Evolutionary conservation across 2,329 filamentous ascomycete genomes (phyloP).

Genomic region (Chrysosporium keratinophilum): DNA sequence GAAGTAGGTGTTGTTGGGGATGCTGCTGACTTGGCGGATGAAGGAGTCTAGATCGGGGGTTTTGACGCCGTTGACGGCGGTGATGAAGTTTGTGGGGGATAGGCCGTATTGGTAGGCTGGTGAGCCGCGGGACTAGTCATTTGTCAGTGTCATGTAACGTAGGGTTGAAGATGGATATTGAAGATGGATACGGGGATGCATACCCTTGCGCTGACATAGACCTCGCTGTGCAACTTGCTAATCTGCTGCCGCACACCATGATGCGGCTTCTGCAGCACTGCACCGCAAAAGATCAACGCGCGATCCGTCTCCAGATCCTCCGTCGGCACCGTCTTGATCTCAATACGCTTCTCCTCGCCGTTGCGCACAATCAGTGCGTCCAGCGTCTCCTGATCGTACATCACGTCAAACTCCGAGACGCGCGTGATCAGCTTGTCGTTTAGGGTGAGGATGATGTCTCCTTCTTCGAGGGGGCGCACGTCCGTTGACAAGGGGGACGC

Average conservation of each 20-base stretch:
- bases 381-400: slow-evolving; percentile 80
- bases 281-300: slow-evolving; percentile 89
- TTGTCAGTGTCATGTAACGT: slow-evolving; percentile 1
- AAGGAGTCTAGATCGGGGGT: slow-evolving; percentile 77
- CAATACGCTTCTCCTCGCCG: slow-evolving; percentile 64
- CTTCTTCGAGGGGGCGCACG: slow-evolving; percentile 65
- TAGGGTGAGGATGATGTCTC: slow-evolving; percentile 82
- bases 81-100: slow-evolving; percentile 94
- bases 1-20: slow-evolving; percentile 97
- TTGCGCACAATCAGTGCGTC: slow-evolving; percentile 80
- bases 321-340: slow-evolving; percentile 75
- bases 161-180: background rate
- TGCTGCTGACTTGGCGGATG: slow-evolving; percentile 68
- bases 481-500: slow-evolving; percentile 40
- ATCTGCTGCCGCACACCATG: slow-evolving; percentile 97
- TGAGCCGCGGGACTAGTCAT: slow-evolving; percentile 55
- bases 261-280: slow-evolving; percentile 83
- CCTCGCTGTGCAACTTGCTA: slow-evolving; percentile 86
- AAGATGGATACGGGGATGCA: slow-evolving; percentile 12
- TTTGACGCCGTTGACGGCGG: slow-evolving; percentile 79
- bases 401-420: slow-evolving; percentile 84
- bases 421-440: slow-evolving; percentile 89
- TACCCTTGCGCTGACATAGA: slow-evolving; percentile 79
- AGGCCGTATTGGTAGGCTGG: slow-evolving; percentile 84
- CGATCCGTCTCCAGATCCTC: slow-evolving; percentile 86